phyloP scores from a whole-genome alignment of 441 rosid species.

The Lepidium campestre region DNA sequence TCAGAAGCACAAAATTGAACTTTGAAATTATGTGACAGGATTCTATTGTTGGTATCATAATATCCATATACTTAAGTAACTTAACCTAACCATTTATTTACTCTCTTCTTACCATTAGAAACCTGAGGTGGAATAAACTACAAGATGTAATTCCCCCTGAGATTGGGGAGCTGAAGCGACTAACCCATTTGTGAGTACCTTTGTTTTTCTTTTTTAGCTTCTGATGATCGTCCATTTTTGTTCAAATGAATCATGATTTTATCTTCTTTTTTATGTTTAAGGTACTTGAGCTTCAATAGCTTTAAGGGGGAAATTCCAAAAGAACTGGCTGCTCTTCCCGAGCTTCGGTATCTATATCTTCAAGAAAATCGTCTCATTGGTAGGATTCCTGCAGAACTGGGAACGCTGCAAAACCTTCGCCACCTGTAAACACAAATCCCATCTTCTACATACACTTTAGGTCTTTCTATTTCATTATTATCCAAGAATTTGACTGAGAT shows the following conservation, averaged over 20 bases:
- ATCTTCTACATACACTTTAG: not conserved
- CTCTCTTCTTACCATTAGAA: constrained; percentile 38
- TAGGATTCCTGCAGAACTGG: constrained; percentile 79
- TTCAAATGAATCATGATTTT: not conserved
- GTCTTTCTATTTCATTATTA: not conserved
- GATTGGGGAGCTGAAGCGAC: constrained; percentile 85
- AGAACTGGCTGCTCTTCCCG: constrained; percentile 84
- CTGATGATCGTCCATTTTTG: not conserved
- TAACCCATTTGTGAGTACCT: constrained; percentile 78
- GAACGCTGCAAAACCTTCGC: constrained; percentile 73
- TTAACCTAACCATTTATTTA: constrained; percentile 3
- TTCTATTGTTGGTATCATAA: not conserved
- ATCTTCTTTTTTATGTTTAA: constrained; percentile 28
- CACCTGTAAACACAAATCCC: constrained; percentile 57
- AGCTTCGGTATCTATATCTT: constrained; percentile 85
- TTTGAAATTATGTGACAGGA: not conserved
- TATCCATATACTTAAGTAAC: not conserved
- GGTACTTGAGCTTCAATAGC: constrained; percentile 88
- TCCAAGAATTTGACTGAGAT: not conserved
- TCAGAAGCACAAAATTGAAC: not conserved
- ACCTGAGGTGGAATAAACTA: constrained; percentile 95
- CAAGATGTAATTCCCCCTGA: constrained; percentile 92
- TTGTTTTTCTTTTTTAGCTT: not conserved
- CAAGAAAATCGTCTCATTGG: constrained; percentile 93
- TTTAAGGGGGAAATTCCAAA: constrained; percentile 95